A percentile compares a stretch with the other conserved stretches of the same genome.
Evolutionary conservation across 768 basidiomycete species (phyloP).

Genomic region (Leucocoprinus sp.): DNA sequence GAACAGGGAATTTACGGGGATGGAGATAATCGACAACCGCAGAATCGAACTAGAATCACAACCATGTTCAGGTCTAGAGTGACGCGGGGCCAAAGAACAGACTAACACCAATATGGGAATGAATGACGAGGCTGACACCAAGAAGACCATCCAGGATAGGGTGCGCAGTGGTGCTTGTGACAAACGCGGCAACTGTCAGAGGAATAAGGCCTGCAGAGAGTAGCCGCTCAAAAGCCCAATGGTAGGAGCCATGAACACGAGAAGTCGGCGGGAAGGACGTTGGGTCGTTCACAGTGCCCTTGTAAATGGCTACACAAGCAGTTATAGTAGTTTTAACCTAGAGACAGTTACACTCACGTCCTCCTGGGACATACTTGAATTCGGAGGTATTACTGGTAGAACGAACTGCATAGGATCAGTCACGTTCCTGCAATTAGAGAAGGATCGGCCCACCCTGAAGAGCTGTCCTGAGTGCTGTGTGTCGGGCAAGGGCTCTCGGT

Average conservation of each 20-base stretch:
- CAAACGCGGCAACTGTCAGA: conserved; percentile 79
- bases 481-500: conserved; percentile 34
- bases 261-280: conserved; percentile 80
- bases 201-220: conserved; percentile 86
- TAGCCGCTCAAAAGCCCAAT: conserved; percentile 88
- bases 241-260: conserved; percentile 82
- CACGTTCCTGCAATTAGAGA: not conserved
- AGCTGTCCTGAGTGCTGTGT: conserved; percentile 30
- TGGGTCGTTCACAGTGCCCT: conserved; percentile 93
- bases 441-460: conserved; percentile 30
- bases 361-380: conserved; percentile 53
- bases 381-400: conserved; percentile 25
- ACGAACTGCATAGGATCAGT: conserved; percentile 27
- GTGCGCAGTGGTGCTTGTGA: conserved; percentile 64
- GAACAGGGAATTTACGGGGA: conserved; percentile 82
- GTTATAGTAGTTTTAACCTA: not conserved
- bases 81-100: not conserved
- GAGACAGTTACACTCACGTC: conserved; percentile 42
- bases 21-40: conserved; percentile 87
- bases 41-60: conserved; percentile 53
- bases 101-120: conserved; percentile 91
- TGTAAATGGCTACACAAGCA: conserved; percentile 59
- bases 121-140: conserved; percentile 81
- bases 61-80: not conserved
- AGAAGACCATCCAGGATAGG: conserved; percentile 88